Percentiles rank a stretch among this genome's conserved stretches.
These are phyloP conservation scores for Skeletonema menzelii DNA, from an alignment of 108 stramenopile genomes.

Conservation along the genomic window DNA sequence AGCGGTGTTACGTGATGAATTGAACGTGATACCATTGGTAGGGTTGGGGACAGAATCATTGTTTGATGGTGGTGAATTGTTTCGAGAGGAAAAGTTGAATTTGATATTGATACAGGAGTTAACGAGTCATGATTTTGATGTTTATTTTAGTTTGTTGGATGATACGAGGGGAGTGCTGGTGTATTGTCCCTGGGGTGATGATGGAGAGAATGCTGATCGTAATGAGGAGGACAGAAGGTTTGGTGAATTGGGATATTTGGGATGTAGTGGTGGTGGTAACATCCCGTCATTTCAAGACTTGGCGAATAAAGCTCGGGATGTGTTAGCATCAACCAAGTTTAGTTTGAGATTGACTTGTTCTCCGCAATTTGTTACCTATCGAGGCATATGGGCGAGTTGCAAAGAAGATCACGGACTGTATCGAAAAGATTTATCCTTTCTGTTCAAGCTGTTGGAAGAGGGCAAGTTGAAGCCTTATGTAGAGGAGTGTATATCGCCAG, in stretches of 20 bases:
- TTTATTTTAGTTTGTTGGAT: slow-evolving; percentile 21
- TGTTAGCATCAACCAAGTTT: slow-evolving; percentile 18
- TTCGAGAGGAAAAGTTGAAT: slow-evolving; percentile 16
- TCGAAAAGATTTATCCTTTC: slow-evolving; percentile 34
- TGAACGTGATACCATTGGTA: slow-evolving; percentile 26
- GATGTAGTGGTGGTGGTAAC: background rate
- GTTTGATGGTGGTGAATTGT: slow-evolving; percentile 22
- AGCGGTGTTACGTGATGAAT: slow-evolving; percentile 3
- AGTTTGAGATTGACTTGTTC: slow-evolving; percentile 32
- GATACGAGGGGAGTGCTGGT: slow-evolving; percentile 24
- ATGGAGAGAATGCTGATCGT: background rate
- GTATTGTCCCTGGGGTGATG: slow-evolving; percentile 21
- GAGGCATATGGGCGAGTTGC: slow-evolving; percentile 37
- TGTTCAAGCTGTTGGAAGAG: slow-evolving; percentile 29
- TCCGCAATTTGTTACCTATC: slow-evolving; percentile 34
- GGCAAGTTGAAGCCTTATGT: slow-evolving; percentile 25
- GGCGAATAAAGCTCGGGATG: slow-evolving; percentile 12
- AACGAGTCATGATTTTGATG: slow-evolving; percentile 25
- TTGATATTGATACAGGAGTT: slow-evolving; percentile 37
- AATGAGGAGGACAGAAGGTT: background rate
- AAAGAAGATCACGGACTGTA: slow-evolving; percentile 29
- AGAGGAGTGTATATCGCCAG: slow-evolving; percentile 25
- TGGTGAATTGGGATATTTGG: slow-evolving; percentile 3
- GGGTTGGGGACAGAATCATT: slow-evolving; percentile 23
- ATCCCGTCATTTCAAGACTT: background rate